These are phyloP conservation scores for Pelagomonas calceolata DNA, from an alignment of 108 stramenopile genomes.

Conservation along the genomic window DNA sequence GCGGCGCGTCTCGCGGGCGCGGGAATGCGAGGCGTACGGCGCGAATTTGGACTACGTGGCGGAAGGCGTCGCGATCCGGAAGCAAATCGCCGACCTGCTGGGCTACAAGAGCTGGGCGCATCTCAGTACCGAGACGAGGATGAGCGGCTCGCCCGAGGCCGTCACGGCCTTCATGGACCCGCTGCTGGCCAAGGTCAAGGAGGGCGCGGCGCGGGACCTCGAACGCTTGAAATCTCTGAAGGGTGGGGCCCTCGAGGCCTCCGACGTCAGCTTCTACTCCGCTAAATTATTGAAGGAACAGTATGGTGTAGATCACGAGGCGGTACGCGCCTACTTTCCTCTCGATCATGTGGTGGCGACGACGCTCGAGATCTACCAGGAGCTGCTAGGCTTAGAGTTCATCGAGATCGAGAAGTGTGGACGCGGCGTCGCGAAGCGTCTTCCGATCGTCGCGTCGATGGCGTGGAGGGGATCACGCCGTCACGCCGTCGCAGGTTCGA, in stretches of 20 bases:
- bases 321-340: slow-evolving; percentile 31
- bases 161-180: slow-evolving; percentile 32
- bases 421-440: too few relatives aligned
- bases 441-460: too few relatives aligned
- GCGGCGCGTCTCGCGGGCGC: slow-evolving; percentile 14
- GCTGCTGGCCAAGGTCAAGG: slow-evolving; percentile 20
- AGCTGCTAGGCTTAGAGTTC: slow-evolving; percentile 35
- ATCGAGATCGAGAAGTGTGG: slow-evolving; percentile 22
- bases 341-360: slow-evolving; percentile 36
- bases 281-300: slow-evolving; percentile 24
- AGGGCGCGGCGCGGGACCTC: slow-evolving; percentile 16
- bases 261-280: slow-evolving; percentile 32
- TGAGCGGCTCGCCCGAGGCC: slow-evolving; percentile 32
- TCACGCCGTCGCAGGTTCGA: slow-evolving; percentile 32
- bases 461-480: too few relatives aligned
- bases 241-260: slow-evolving; percentile 27
- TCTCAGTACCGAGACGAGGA: slow-evolving; percentile 31
- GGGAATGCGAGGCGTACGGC: slow-evolving; percentile 30
- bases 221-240: slow-evolving; percentile 24
- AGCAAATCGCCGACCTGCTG: slow-evolving; percentile 29
- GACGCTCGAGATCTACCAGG: slow-evolving; percentile 38
- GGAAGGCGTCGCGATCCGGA: slow-evolving; percentile 25
- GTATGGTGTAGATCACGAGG: slow-evolving; percentile 36
- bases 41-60: slow-evolving; percentile 38
- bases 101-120: slow-evolving; percentile 35